A percentile compares a stretch with the other conserved stretches of the same genome.
These are phyloP conservation scores for Hippophae tibetana DNA, from an alignment of 306 rosid genomes.

Conservation along the genomic window DNA sequence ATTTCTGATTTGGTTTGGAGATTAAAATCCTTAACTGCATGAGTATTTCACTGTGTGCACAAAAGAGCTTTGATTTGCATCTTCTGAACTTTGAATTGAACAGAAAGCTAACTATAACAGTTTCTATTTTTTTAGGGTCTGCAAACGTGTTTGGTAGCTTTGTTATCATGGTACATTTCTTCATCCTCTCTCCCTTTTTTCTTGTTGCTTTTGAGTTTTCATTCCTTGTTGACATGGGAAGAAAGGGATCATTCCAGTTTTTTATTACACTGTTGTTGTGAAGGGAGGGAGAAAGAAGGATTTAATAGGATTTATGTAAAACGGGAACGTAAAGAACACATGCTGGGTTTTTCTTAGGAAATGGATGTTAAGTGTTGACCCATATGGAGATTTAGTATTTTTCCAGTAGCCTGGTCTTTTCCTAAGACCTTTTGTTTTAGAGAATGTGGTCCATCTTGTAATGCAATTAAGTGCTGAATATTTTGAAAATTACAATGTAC, in stretches of 20 bases:
- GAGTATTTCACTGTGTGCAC: too few relatives aligned
- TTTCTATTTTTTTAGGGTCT: conserved; percentile 60
- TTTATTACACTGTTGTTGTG: neutral
- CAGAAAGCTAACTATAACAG: conserved; percentile 19
- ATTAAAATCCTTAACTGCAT: too few relatives aligned
- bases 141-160: conserved; percentile 94
- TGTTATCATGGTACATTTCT: conserved; percentile 64
- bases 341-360: too few relatives aligned
- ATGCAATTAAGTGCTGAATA: neutral
- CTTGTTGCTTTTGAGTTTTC: neutral
- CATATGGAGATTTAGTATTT: too few relatives aligned
- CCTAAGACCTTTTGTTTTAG: neutral
- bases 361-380: too few relatives aligned
- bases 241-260: neutral
- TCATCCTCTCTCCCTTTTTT: neutral
- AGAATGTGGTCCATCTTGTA: neutral
- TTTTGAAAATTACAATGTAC: neutral
- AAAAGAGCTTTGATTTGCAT: neutral
- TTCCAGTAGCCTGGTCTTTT: too few relatives aligned
- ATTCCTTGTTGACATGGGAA: neutral
- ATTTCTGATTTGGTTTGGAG: too few relatives aligned
- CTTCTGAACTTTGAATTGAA: neutral
- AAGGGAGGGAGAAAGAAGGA: too few relatives aligned
- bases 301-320: too few relatives aligned
- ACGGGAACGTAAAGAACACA: too few relatives aligned